Base-by-base conservation (phyloP, 768 basidiomycete genomes). In the Mycena filopes region DNA sequence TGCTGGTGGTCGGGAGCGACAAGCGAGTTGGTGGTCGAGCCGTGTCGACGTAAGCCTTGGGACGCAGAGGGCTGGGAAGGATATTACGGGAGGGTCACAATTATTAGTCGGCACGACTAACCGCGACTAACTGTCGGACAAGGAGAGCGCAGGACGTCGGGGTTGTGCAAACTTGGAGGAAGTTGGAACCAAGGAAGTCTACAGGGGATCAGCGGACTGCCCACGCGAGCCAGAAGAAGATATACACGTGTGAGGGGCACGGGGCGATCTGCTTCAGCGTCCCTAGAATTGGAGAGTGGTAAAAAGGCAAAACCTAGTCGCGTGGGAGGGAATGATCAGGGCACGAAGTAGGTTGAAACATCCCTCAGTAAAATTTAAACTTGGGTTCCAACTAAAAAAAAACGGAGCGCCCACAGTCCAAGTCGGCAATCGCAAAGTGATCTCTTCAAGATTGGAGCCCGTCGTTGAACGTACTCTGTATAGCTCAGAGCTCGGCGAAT, bases 201-300 rank as follows among this genome's bases (percentile, higher is more conserved):
- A 33, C 29, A 26, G 55, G 28, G 47, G 55, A 65, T 65, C 31
- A 62, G 36, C 48, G 49, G 36, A 41, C 46, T 41, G 46, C 31
- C 31, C 31, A 28, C 43, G n/a, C 43, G 20, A 62, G 55, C 36
- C n/a, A 47, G 21, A 65, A 61, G 60, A 66, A 61, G 54, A 53
- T 54, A 61, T 62, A 60, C 65, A 66, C 65, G 65, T 66, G 65
- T 62, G 48, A 60, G 55, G 54, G 48, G 26, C 65, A 61, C 65
- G 65, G 65, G 65, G 65, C 43, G 40, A 33, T 38, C 33, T 63
- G 46, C 23, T 62, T 21, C 29, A 41, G 2, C 10, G 31, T 43
- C 43, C 41, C 43, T n/a, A 60, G 25, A 60, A 57, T 25, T 40
- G n/a, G 26, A 50, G 47, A 46, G 60, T 21, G 23, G 54, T n/a